These are phyloP conservation scores for Ambrosiella beaveri DNA, from an alignment of 2,329 filamentous ascomycete genomes.

Conservation along the genomic window DNA sequence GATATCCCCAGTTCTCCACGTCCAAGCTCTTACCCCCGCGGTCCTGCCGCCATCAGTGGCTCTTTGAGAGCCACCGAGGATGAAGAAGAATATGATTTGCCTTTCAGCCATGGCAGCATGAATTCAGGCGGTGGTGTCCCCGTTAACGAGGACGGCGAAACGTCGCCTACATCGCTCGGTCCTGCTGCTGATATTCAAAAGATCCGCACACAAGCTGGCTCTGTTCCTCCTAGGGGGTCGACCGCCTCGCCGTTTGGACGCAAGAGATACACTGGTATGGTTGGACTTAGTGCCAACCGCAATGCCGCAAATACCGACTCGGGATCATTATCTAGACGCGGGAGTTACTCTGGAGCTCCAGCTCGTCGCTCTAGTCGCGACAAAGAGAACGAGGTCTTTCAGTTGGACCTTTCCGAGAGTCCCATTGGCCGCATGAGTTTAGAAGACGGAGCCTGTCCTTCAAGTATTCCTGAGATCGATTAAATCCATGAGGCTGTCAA, in stretches of 20 bases:
- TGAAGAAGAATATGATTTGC: constrained; percentile 43
- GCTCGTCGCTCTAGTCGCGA: constrained; percentile 5
- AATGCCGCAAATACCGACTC: constrained; percentile 18
- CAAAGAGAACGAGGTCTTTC: constrained; percentile 18
- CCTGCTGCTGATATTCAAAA: constrained; percentile 4
- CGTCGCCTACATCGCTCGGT: neutral
- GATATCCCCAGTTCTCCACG: constrained; percentile 58
- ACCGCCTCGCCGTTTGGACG: constrained; percentile 27
- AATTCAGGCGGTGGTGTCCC: constrained; percentile 52
- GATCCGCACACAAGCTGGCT: neutral
- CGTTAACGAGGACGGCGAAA: constrained; percentile 20
- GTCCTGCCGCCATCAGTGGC: constrained; percentile 49
- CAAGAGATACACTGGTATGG: constrained; percentile 29
- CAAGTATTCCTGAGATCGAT: neutral
- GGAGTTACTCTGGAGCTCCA: constrained; percentile 2
- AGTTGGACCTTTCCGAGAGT: constrained; percentile 17
- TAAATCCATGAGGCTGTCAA: neutral
- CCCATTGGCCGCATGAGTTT: constrained; percentile 36
- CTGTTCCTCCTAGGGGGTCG: neutral
- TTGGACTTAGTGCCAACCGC: constrained; percentile 19
- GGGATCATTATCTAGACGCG: constrained; percentile 2
- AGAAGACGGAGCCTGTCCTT: constrained; percentile 27
- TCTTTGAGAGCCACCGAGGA: constrained; percentile 28
- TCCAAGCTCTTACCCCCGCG: constrained; percentile 35
- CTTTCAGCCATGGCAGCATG: constrained; percentile 47